Conservation (phyloP, 495 filamentous ascomycete genomes). For the Xylaria sp. region DNA sequence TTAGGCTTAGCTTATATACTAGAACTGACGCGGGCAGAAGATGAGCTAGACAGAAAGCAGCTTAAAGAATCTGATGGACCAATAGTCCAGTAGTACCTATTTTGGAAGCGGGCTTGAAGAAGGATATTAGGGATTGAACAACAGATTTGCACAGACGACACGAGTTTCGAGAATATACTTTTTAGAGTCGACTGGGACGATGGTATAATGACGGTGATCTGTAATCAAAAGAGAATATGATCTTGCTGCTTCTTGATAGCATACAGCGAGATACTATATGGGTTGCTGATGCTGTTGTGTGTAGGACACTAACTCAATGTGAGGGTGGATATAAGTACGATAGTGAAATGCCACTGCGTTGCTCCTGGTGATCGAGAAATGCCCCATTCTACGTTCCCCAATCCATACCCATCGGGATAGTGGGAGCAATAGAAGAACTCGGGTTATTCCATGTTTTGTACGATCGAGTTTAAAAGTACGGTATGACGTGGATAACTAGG, state of each 20-base stretch:
- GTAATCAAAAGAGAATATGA: not conserved
- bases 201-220: not conserved
- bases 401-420: not conserved
- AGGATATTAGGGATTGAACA: not conserved
- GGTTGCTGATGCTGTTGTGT: not conserved
- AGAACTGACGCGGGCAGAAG: not conserved
- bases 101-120: not conserved
- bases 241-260: not conserved
- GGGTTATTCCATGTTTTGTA: not conserved
- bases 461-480: not conserved
- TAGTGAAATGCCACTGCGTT: not conserved
- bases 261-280: not conserved
- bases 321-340: not conserved
- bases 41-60: not conserved
- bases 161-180: not conserved
- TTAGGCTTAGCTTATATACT: not conserved
- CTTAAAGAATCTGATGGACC: not conserved
- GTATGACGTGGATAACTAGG: not conserved
- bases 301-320: not conserved
- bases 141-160: not conserved
- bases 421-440: not conserved
- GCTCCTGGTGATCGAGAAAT: not conserved
- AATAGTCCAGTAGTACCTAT: not conserved
- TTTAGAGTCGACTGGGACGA: not conserved
- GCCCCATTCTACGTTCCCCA: not conserved